Evolutionary conservation across 106 monocot species (phyloP).

Genomic region (Cymbidium sinense): DNA sequence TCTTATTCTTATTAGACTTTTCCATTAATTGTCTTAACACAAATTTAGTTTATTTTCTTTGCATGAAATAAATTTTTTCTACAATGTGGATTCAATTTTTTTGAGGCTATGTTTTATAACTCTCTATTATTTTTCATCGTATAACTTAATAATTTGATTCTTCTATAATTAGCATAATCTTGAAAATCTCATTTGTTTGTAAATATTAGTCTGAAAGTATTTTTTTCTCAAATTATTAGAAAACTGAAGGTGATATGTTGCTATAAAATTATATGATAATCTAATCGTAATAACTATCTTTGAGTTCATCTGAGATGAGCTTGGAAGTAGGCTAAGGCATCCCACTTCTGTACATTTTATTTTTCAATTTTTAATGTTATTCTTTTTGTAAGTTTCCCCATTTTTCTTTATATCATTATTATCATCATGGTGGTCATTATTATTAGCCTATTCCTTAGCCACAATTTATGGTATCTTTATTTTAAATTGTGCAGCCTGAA

Average conservation of each 20-base stretch:
- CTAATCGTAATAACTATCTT: background rate
- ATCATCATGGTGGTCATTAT: background rate
- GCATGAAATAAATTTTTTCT: too few species aligned
- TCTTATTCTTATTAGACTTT: too few species aligned
- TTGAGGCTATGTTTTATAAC: too few species aligned
- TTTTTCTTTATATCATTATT: background rate
- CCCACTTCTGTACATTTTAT: background rate
- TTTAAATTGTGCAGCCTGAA: slow-evolving; percentile 51
- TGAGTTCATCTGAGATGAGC: background rate
- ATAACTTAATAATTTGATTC: too few species aligned
- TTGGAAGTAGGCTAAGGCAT: background rate
- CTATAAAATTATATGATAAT: background rate
- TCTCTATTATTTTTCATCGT: too few species aligned
- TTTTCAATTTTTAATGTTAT: background rate
- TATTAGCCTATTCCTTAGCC: background rate
- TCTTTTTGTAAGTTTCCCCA: background rate
- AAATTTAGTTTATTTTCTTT: too few species aligned
- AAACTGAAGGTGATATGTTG: background rate
- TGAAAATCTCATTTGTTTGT: too few species aligned
- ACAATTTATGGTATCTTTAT: background rate
- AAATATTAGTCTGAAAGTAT: too few species aligned
- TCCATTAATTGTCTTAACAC: too few species aligned
- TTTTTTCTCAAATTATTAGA: too few species aligned
- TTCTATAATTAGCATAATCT: too few species aligned
- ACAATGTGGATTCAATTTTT: too few species aligned